Percentiles rank a stretch among this genome's conserved stretches.
phyloP scores from a whole-genome alignment of 331 rosid genomes.

The Prunus yedoensis region DNA sequence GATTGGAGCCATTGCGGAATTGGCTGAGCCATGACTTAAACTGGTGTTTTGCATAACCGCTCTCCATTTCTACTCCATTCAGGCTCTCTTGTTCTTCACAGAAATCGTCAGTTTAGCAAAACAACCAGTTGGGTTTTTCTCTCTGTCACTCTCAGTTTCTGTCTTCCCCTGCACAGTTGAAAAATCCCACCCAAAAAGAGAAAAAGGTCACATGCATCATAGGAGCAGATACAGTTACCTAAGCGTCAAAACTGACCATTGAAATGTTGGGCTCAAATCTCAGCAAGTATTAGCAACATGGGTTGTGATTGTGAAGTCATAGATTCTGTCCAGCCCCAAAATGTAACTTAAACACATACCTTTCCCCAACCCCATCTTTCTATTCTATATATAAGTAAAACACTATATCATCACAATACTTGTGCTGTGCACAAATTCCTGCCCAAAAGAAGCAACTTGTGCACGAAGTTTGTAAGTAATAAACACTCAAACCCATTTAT shows the following conservation, averaged over 20 bases:
- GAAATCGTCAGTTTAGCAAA: neutral
- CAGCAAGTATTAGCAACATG: neutral
- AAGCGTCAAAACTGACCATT: neutral
- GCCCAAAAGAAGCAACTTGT: slow-evolving; percentile 3
- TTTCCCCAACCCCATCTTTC: too few species aligned
- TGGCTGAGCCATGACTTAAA: slow-evolving; percentile 68
- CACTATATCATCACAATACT: neutral
- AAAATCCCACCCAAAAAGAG: neutral
- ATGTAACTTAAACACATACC: neutral
- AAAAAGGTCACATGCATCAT: neutral
- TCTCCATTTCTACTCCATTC: slow-evolving; percentile 59
- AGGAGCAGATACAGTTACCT: neutral
- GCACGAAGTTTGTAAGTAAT: neutral
- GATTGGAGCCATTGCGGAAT: slow-evolving; percentile 82
- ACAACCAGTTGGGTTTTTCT: neutral
- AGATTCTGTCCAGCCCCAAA: neutral
- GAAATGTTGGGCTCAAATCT: slow-evolving; percentile 1
- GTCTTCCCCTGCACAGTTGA: slow-evolving; percentile 8
- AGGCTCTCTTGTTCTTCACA: slow-evolving; percentile 25
- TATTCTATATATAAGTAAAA: neutral
- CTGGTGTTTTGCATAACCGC: slow-evolving; percentile 16
- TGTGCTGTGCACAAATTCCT: neutral
- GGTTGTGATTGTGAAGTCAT: neutral
- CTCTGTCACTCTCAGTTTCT: slow-evolving; percentile 1
- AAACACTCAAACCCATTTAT: neutral